These are phyloP conservation scores for Vigna hirtella DNA, from an alignment of 306 rosid species.

Conservation along the genomic window DNA sequence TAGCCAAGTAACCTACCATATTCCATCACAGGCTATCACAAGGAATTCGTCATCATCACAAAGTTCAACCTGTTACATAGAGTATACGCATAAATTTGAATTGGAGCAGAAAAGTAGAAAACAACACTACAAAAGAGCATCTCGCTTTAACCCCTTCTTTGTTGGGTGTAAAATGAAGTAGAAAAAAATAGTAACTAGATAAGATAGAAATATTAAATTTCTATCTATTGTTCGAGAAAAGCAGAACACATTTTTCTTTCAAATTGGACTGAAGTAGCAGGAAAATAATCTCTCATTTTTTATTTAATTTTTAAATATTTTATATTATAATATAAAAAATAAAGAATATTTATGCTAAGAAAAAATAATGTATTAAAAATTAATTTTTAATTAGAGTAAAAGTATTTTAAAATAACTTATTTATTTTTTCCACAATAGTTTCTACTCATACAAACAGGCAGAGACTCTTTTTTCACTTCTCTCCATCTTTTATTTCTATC, in stretches of 20 bases:
- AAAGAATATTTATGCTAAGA: neutral
- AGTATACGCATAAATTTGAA: slow-evolving; percentile 34
- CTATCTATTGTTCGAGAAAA: neutral
- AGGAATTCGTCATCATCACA: slow-evolving; percentile 92
- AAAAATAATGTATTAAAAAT: neutral
- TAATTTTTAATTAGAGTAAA: neutral
- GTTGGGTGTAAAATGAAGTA: neutral
- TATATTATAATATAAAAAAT: neutral
- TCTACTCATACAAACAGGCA: neutral
- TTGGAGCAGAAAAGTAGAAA: neutral
- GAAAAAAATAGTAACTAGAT: neutral
- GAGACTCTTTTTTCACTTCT: neutral
- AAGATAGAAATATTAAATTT: neutral
- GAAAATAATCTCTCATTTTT: neutral
- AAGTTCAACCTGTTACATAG: slow-evolving; percentile 71
- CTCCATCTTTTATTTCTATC: neutral
- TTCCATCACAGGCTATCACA: slow-evolving; percentile 95
- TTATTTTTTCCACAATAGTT: neutral
- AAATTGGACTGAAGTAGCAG: neutral
- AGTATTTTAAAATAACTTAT: neutral
- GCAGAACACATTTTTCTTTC: neutral
- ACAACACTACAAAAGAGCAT: neutral
- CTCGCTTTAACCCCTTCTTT: neutral
- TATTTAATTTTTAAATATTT: neutral
- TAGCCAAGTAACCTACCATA: slow-evolving; percentile 68